Base-by-base conservation (phyloP, 331 rosid species). In the Pyracantha coccinea region DNA sequence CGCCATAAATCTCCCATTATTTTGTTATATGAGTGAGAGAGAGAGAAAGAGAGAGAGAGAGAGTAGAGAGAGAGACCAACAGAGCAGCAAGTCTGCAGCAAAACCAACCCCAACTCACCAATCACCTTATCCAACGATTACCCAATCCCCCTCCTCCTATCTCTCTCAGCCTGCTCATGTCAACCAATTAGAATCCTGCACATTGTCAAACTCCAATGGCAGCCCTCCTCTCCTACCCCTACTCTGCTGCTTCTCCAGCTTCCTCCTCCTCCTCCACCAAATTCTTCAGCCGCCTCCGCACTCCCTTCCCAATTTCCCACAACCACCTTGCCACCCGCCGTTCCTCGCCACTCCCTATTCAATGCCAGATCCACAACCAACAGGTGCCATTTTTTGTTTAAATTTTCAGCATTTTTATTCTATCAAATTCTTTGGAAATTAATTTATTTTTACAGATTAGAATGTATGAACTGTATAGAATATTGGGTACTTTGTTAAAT, bases 211-310 rank as follows among this genome's bases (percentile, higher is more conserved):
- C 72, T 64, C 75, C 86, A 75, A 91, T 93, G 98, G 92, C 93
- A 73, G 82, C 92, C 82, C 75, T 84, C n/a, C 66, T 88, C 62
- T 85, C 91, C 77, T 87, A 87, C 78, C 90, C 83, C 77, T 79
- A 79, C 77, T 84, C 69, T 75, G 76, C 69, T 70, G 76, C 86
- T 31, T 68, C 83, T 11, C 85, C 73, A 23, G 60, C 86, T 64
- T 8, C 86, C 73, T 31, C 83, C 73, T 31, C 83, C 73, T 80
- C 88, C 72, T 67, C 83, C 79, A 78, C 83, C 78, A 78, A 72
- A 77, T 73, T 85, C 78, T 45, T 76, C 58, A 72, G 60, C 55
- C 13, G 55, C 57, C 41, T 4, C 21, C 75, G 62, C 62, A 23
- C 79, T 5, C 80, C 84, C 53, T 76, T 77, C 85, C 80, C 92